These are phyloP conservation scores for Cadophora gregata DNA, from an alignment of 2,329 filamentous ascomycete genomes.

Conservation along the genomic window DNA sequence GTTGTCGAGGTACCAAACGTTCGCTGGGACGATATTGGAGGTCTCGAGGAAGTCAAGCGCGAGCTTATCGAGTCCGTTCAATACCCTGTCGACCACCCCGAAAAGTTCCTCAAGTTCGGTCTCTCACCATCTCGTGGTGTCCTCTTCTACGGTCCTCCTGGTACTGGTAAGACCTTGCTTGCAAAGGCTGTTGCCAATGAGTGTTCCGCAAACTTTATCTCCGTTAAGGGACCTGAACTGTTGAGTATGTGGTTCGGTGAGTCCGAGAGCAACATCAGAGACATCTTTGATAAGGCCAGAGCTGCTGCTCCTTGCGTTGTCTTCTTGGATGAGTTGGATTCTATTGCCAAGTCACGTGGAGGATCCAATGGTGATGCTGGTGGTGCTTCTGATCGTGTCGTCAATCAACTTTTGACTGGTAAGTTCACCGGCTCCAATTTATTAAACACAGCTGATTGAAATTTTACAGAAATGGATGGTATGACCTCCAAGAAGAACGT, in stretches of 20 bases:
- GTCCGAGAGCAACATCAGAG: slow-evolving; percentile 99
- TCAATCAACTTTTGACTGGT: slow-evolving; percentile 98
- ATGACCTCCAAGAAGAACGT: slow-evolving; percentile 99
- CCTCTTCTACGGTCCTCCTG: slow-evolving; percentile 96
- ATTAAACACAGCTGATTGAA: slow-evolving; percentile 56
- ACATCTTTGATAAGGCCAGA: slow-evolving; percentile 99
- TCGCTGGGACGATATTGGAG: slow-evolving; percentile 99
- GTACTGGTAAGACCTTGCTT: slow-evolving; percentile 99
- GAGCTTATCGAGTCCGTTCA: slow-evolving; percentile 99
- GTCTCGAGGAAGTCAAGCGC: slow-evolving; percentile 97
- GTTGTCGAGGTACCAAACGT: slow-evolving; percentile 99
- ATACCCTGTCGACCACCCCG: slow-evolving; percentile 98
- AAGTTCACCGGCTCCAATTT: slow-evolving; percentile 50
- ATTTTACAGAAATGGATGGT: slow-evolving; percentile 84
- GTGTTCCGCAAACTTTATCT: slow-evolving; percentile 99
- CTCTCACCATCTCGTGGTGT: slow-evolving; percentile 98
- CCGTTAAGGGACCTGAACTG: slow-evolving; percentile 96
- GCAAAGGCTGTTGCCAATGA: slow-evolving; percentile 99
- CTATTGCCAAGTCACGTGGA: slow-evolving; percentile 98
- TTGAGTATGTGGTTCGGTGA: slow-evolving; percentile 99
- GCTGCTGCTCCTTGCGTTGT: slow-evolving; percentile 97
- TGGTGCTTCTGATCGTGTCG: slow-evolving; percentile 98
- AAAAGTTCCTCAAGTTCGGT: slow-evolving; percentile 99
- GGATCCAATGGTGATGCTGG: slow-evolving; percentile 95
- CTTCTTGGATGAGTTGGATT: slow-evolving; percentile 98